Conservation (phyloP, 2,329 filamentous ascomycete species). For the Pseudogymnoascus sp. region DNA sequence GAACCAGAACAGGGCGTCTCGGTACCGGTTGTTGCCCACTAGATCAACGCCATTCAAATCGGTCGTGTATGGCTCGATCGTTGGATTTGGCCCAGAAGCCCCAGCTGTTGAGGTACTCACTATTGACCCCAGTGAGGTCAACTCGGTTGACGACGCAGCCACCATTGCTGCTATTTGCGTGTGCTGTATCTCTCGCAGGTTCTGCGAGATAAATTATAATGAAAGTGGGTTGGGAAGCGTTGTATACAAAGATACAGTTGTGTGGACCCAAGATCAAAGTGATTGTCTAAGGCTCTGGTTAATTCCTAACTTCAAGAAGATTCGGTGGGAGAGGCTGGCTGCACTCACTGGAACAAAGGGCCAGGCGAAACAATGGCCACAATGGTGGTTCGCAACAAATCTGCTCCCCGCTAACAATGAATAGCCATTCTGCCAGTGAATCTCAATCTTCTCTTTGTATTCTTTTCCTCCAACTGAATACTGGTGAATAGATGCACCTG, state of each 20-base stretch:
- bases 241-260: background rate
- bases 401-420: background rate
- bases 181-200: constrained; percentile 6
- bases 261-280: background rate
- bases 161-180: background rate
- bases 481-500: background rate
- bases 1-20: constrained; percentile 51
- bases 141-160: background rate
- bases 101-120: constrained; percentile 12
- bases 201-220: background rate
- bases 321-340: background rate
- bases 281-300: background rate
- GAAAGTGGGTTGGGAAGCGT: background rate
- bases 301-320: background rate
- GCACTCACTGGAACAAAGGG: background rate
- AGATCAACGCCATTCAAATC: constrained; percentile 54
- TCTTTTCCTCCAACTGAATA: background rate
- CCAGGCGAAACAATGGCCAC: background rate
- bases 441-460: background rate
- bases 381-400: background rate
- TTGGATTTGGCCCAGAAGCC: constrained; percentile 31
- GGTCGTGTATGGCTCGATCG: constrained; percentile 47
- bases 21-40: constrained; percentile 46
- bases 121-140: background rate
- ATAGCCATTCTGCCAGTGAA: background rate